phyloP scores from a whole-genome alignment of 495 filamentous ascomycete genomes.

The Penicillium ucsense region DNA sequence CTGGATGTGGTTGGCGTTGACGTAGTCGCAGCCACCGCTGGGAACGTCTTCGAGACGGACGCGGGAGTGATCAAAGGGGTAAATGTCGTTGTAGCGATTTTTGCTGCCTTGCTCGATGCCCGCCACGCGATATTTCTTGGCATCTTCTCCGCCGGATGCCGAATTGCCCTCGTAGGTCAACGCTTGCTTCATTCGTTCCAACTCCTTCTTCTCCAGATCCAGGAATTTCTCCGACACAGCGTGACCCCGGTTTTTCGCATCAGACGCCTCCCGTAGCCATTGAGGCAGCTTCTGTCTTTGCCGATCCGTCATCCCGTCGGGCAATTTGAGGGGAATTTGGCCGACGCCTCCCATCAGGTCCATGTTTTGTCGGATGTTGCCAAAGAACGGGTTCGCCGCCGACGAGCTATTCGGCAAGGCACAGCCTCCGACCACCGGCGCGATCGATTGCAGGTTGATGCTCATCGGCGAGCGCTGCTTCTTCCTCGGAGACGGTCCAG shows the following conservation, averaged over 20 bases:
- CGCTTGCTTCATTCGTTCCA: slow-evolving; percentile 85
- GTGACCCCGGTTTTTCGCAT: slow-evolving; percentile 62
- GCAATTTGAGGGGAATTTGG: slow-evolving; percentile 69
- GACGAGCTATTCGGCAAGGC: slow-evolving; percentile 60
- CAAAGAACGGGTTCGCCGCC: slow-evolving; percentile 82
- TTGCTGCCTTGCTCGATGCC: slow-evolving; percentile 92
- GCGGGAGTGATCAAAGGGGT: slow-evolving; percentile 89
- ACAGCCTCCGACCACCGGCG: slow-evolving; percentile 81
- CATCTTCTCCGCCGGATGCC: slow-evolving; percentile 25
- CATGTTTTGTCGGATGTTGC: slow-evolving; percentile 94
- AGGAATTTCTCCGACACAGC: slow-evolving; percentile 75
- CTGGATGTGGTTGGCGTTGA: slow-evolving; percentile 86
- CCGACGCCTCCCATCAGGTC: slow-evolving; percentile 91
- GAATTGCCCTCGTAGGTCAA: slow-evolving; percentile 54
- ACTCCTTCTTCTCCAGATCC: slow-evolving; percentile 71
- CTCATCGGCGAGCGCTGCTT: slow-evolving; percentile 30
- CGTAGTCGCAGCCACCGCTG: slow-evolving; percentile 78
- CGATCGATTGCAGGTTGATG: slow-evolving; percentile 44
- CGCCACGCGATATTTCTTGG: slow-evolving; percentile 51
- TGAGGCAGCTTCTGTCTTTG: slow-evolving; percentile 46
- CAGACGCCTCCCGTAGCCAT: slow-evolving; percentile 67
- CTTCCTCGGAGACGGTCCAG: slow-evolving; percentile 27
- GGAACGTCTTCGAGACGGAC: slow-evolving; percentile 66
- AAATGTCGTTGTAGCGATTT: slow-evolving; percentile 96
- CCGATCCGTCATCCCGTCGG: slow-evolving; percentile 41